Percentiles rank a stretch among this genome's conserved stretches.
These are phyloP conservation scores for Fagopyrum esculentum DNA, from an alignment of 148 eudicot genomes.

Conservation along the genomic window DNA sequence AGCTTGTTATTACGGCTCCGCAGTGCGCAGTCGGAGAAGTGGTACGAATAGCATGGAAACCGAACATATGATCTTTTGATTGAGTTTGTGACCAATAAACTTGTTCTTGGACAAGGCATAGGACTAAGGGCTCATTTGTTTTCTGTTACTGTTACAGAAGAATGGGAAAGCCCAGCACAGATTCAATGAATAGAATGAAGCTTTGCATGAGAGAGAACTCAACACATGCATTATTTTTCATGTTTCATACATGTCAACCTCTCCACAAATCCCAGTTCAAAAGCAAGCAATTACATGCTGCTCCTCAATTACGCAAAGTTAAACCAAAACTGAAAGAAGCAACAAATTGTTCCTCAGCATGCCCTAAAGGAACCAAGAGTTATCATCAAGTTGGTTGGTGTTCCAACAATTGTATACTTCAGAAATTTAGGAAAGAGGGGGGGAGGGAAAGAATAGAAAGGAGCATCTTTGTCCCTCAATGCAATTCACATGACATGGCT, in stretches of 20 bases:
- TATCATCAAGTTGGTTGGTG: slow-evolving; percentile 13
- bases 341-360: neutral
- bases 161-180: neutral
- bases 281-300: slow-evolving; percentile 5
- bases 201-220: neutral
- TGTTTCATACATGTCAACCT: slow-evolving; percentile 9
- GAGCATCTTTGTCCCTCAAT: slow-evolving; percentile 11
- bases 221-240: slow-evolving; percentile 1
- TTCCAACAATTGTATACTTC: slow-evolving; percentile 12
- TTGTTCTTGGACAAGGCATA: no score
- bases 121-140: no score
- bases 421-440: neutral
- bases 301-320: slow-evolving; percentile 2
- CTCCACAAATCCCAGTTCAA: neutral
- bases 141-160: neutral
- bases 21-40: no score
- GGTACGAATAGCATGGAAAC: no score
- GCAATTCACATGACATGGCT: slow-evolving; percentile 14
- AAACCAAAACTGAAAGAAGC: slow-evolving; percentile 5
- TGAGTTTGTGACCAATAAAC: no score
- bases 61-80: no score
- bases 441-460: slow-evolving; percentile 18
- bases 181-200: neutral
- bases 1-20: no score
- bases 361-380: slow-evolving; percentile 10